These are phyloP conservation scores for Scheffersomyces segobiensis DNA, from an alignment of 1,139 yeast species.

Conservation along the genomic window DNA sequence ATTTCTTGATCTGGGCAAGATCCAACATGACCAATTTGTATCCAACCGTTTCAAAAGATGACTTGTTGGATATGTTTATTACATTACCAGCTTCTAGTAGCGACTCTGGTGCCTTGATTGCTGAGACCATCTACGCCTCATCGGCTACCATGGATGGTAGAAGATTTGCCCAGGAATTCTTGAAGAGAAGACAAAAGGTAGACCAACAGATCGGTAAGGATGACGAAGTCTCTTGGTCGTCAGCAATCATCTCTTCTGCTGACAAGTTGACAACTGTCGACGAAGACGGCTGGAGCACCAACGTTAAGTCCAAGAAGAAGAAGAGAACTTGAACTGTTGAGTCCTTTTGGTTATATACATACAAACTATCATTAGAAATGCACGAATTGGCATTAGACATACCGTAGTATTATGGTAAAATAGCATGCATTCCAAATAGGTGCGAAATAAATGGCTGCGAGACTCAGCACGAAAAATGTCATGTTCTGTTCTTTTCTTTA, in stretches of 20 bases:
- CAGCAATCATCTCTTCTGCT: slow-evolving; percentile 55
- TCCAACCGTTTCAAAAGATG: slow-evolving; percentile 72
- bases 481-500: not conserved
- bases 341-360: not conserved
- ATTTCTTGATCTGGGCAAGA: slow-evolving; percentile 85
- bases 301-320: slow-evolving; percentile 30
- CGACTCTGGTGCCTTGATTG: slow-evolving; percentile 81
- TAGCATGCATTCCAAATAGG: not conserved
- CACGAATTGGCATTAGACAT: not conserved
- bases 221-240: slow-evolving; percentile 66
- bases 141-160: slow-evolving; percentile 95
- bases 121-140: slow-evolving; percentile 89
- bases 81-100: slow-evolving; percentile 67
- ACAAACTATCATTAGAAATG: not conserved
- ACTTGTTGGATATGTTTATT: slow-evolving; percentile 75
- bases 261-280: slow-evolving; percentile 51
- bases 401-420: too few relatives aligned
- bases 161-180: slow-evolving; percentile 87
- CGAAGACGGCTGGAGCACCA: slow-evolving; percentile 75
- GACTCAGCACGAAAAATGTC: not conserved
- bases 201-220: slow-evolving; percentile 56
- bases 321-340: slow-evolving; percentile 18
- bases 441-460: not conserved
- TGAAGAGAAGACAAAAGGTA: slow-evolving; percentile 71
- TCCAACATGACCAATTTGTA: slow-evolving; percentile 70